Evolutionary conservation across 805 yeast genomes (phyloP).

Genomic region (Wickerhamiella spandovensis): DNA sequence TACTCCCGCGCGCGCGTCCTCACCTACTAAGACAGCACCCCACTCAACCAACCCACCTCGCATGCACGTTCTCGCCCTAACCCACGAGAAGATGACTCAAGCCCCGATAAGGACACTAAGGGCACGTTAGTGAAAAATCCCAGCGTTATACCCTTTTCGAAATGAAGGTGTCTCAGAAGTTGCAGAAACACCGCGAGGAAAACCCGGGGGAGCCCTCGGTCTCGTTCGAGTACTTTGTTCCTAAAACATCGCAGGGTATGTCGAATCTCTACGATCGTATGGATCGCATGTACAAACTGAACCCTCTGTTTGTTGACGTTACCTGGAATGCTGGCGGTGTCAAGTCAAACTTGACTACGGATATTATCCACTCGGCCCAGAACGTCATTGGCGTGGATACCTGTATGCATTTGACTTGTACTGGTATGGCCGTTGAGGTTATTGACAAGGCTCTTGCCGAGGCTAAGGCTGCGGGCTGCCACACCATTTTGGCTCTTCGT

Average conservation of each 20-base stretch:
- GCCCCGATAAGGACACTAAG: neutral
- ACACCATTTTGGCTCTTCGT: constrained; percentile 82
- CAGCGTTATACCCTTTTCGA: neutral
- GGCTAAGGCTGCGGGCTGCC: constrained; percentile 44
- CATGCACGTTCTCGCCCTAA: neutral
- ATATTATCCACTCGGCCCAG: constrained; percentile 83
- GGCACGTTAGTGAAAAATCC: neutral
- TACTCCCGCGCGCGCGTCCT: too few species aligned
- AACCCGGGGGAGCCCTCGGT: constrained; percentile 44
- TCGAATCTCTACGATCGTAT: constrained; percentile 91
- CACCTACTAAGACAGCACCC: too few species aligned
- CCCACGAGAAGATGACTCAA: neutral
- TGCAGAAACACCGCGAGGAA: constrained; percentile 28
- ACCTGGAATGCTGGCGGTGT: constrained; percentile 99
- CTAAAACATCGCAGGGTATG: constrained; percentile 93
- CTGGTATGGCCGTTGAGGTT: constrained; percentile 60
- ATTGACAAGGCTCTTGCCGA: constrained; percentile 31
- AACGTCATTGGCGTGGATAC: constrained; percentile 86
- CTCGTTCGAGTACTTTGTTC: constrained; percentile 94
- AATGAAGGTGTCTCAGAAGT: constrained; percentile 37
- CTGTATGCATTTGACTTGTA: constrained; percentile 96
- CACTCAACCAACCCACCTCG: too few species aligned
- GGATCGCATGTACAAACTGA: constrained; percentile 90
- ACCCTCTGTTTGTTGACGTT: constrained; percentile 85
- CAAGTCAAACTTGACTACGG: constrained; percentile 68